These are phyloP conservation scores for Ehretia macrophylla DNA, from an alignment of 257 asterid genomes.

Conservation along the genomic window DNA sequence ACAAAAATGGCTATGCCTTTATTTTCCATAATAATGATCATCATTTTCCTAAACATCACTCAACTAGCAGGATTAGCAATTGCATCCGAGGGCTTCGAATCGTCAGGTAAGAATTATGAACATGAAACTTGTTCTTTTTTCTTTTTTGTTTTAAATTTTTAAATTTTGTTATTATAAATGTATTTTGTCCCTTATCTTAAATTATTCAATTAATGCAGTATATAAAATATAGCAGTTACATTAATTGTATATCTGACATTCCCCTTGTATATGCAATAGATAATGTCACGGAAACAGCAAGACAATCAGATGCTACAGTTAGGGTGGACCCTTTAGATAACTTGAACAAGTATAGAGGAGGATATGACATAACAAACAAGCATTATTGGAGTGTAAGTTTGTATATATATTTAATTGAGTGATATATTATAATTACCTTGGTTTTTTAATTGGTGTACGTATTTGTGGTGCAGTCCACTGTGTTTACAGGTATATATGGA, in stretches of 20 bases:
- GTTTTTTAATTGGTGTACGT: not conserved
- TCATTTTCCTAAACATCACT: slow-evolving; percentile 25
- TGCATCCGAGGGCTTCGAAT: slow-evolving; percentile 3
- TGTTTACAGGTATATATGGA: slow-evolving; percentile 67
- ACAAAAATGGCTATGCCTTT: not conserved
- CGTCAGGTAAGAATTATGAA: slow-evolving; percentile 19
- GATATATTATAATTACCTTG: no score
- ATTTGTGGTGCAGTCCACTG: slow-evolving; percentile 55
- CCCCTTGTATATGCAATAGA: slow-evolving; percentile 29
- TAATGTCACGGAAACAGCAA: slow-evolving; percentile 7
- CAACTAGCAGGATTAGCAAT: slow-evolving; percentile 23
- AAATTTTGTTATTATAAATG: not conserved
- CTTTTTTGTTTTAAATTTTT: not conserved
- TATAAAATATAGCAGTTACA: no score
- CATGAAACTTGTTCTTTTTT: not conserved
- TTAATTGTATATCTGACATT: no score
- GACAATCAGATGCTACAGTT: slow-evolving; percentile 37
- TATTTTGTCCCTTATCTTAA: no score
- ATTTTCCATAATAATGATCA: slow-evolving; percentile 10
- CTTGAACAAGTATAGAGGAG: slow-evolving; percentile 77
- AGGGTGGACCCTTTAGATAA: slow-evolving; percentile 64
- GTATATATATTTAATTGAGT: no score
- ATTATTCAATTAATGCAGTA: no score
- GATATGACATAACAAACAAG: slow-evolving; percentile 64
- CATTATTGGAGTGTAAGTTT: slow-evolving; percentile 85